phyloP scores from a whole-genome alignment of 345 rosid species.

The Carallia pectinifolia region DNA sequence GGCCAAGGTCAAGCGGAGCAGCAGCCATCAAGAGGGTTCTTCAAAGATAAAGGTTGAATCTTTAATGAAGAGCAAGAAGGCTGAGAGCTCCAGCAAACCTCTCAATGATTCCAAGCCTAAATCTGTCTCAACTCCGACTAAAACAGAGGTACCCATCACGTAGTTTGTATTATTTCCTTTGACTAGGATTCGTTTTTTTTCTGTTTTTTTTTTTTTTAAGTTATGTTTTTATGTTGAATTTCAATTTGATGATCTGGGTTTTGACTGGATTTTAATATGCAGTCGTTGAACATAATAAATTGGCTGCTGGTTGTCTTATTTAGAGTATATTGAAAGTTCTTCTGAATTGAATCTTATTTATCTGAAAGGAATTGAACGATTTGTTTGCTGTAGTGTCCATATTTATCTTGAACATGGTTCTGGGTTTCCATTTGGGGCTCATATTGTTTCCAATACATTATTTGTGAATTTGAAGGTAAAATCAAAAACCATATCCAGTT shows the following conservation, averaged over 20 bases:
- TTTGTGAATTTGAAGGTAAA: constrained; percentile 51
- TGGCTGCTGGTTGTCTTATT: neutral
- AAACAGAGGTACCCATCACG: constrained; percentile 51
- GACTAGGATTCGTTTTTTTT: constrained; percentile 6
- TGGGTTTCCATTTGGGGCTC: neutral
- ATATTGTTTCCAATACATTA: neutral
- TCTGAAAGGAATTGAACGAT: constrained; percentile 10
- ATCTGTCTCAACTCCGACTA: constrained; percentile 39
- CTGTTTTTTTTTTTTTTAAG: neutral
- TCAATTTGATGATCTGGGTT: constrained; percentile 10
- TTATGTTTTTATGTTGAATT: neutral
- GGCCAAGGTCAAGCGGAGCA: constrained; percentile 35
- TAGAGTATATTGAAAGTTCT: neutral
- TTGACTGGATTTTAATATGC: neutral
- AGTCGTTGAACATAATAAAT: neutral
- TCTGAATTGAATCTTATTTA: constrained; percentile 1
- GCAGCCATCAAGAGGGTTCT: constrained; percentile 43
- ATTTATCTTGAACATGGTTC: constrained; percentile 9
- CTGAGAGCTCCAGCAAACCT: constrained; percentile 44
- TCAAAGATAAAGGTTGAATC: constrained; percentile 31
- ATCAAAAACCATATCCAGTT: constrained; percentile 38
- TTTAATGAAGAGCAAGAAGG: constrained; percentile 46
- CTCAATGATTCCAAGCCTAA: constrained; percentile 38
- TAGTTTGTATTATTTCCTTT: neutral
- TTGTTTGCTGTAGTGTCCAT: neutral